These are phyloP conservation scores for Tricholoma terreum DNA, from an alignment of 768 basidiomycete species.

Conservation along the genomic window DNA sequence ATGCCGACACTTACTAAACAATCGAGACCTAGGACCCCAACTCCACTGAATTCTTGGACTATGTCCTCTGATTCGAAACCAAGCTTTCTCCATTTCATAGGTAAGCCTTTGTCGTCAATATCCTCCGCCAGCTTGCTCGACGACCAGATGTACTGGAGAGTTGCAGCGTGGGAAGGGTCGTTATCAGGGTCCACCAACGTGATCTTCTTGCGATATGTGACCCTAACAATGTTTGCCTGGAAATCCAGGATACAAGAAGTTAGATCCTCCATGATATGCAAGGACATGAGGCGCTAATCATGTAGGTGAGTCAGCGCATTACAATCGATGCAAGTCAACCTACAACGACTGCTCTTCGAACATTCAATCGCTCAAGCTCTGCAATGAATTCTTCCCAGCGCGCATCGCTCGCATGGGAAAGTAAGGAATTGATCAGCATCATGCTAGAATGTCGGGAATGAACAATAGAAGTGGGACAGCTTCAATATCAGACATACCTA, in stretches of 20 bases:
- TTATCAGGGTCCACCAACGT: conserved; percentile 69
- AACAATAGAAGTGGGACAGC: conserved; percentile 10
- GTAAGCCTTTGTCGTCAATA: conserved; percentile 43
- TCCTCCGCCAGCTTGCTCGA: conserved; percentile 55
- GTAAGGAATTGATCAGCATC: conserved; percentile 85
- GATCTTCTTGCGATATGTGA: conserved; percentile 78
- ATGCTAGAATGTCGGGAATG: conserved; percentile 51
- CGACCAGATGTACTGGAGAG: conserved; percentile 68
- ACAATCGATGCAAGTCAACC: conserved; percentile 25
- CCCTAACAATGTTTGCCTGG: conserved; percentile 79
- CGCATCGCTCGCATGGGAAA: conserved; percentile 73
- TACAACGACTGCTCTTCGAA: conserved; percentile 80
- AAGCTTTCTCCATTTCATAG: conserved; percentile 70
- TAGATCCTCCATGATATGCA: conserved; percentile 77
- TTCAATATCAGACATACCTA: conserved; percentile 44
- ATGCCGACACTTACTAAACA: conserved; percentile 56
- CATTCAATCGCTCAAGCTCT: conserved; percentile 72
- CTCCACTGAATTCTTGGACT: conserved; percentile 70
- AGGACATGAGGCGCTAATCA: conserved; percentile 73
- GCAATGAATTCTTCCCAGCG: conserved; percentile 78
- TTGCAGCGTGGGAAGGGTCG: conserved; percentile 53
- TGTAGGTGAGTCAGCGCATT: background rate
- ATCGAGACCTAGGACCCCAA: conserved; percentile 79
- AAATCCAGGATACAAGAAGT: conserved; percentile 85
- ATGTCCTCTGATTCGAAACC: conserved; percentile 79